Percentiles rank a stretch among this genome's conserved stretches.
phyloP scores from a whole-genome alignment of 1,284 basidiomycete species.

The Vanrija humicola region DNA sequence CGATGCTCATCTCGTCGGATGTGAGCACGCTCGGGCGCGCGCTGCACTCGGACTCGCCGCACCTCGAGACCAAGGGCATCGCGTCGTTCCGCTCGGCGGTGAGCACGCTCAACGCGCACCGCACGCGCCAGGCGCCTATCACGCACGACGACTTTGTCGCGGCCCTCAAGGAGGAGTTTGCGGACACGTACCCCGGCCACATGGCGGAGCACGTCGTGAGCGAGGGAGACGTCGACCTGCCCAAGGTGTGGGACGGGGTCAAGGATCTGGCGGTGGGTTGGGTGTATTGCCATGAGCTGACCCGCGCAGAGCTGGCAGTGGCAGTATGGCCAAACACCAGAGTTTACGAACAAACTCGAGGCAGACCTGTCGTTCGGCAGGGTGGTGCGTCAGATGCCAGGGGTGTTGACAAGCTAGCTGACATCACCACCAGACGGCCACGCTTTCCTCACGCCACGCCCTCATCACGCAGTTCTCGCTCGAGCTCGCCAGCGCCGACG shows the following conservation, averaged over 20 bases:
- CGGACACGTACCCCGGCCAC: conserved; percentile 56
- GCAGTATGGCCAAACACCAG: conserved; percentile 90
- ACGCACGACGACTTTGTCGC: conserved; percentile 68
- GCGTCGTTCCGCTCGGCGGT: conserved; percentile 86
- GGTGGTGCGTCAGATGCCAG: conserved; percentile 45
- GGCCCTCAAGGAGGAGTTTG: conserved; percentile 70
- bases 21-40: conserved; percentile 68
- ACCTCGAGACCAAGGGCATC: conserved; percentile 79
- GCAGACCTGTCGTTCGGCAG: conserved; percentile 31
- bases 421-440: conserved; percentile 37
- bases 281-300: background rate
- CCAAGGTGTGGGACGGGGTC: conserved; percentile 62
- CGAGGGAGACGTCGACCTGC: conserved; percentile 53
- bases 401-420: no score
- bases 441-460: conserved; percentile 51
- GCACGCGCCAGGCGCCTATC: conserved; percentile 42
- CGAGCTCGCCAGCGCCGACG: conserved; percentile 20
- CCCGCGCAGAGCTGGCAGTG: conserved; percentile 77
- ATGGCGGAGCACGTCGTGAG: conserved; percentile 54
- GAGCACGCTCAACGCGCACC: conserved; percentile 65
- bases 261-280: conserved; percentile 52
- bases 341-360: conserved; percentile 60
- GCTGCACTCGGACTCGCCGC: conserved; percentile 62
- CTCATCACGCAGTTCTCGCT: conserved; percentile 47
- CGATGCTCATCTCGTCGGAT: conserved; percentile 89